phyloP scores from a whole-genome alignment of 306 rosid species.

The Benincasa hispida region DNA sequence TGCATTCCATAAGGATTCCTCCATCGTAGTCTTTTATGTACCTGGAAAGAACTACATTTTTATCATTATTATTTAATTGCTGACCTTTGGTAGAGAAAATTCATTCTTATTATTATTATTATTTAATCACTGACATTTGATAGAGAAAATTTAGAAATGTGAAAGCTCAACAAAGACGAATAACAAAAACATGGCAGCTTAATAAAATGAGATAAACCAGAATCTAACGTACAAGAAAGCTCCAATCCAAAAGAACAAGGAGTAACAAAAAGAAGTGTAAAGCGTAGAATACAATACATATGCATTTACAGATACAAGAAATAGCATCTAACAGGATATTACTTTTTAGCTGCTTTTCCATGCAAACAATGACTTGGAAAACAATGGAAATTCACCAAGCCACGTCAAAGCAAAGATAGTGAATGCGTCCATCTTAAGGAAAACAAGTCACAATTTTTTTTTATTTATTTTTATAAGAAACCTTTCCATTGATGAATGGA shows the following conservation, averaged over 20 bases:
- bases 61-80: neutral
- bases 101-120: too few relatives aligned
- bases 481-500: too few relatives aligned
- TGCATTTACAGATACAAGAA: neutral
- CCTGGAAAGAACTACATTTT: conserved; percentile 23
- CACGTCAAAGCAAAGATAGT: neutral
- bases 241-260: neutral
- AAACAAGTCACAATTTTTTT: neutral
- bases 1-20: conserved; percentile 95
- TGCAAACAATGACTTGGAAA: neutral
- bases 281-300: neutral
- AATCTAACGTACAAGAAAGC: neutral
- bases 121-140: neutral
- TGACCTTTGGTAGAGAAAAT: neutral
- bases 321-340: neutral
- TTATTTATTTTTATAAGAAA: too few relatives aligned
- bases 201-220: neutral
- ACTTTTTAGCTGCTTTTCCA: neutral
- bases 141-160: neutral
- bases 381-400: neutral
- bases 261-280: neutral
- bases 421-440: neutral
- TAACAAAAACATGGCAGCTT: neutral
- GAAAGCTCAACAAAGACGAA: neutral
- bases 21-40: conserved; percentile 98